These are phyloP conservation scores for Penicillium sp. DNA, from an alignment of 2,329 filamentous ascomycete genomes.

Conservation along the genomic window DNA sequence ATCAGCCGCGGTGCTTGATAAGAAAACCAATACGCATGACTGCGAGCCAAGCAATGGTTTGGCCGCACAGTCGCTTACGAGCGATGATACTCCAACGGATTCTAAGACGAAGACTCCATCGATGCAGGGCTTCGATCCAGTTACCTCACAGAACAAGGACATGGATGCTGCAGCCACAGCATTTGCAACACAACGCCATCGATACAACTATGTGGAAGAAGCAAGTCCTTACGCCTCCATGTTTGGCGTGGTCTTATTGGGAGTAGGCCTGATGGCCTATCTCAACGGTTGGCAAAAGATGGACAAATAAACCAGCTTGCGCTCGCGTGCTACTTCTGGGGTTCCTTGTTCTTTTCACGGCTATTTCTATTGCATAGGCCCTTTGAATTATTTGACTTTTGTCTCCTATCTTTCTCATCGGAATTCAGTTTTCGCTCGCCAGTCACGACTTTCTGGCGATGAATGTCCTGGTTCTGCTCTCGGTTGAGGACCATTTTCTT, in stretches of 20 bases:
- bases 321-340: conserved; percentile 17
- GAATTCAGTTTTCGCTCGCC: conserved; percentile 21
- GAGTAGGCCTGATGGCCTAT: conserved; percentile 82
- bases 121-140: conserved; percentile 46
- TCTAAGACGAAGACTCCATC: conserved; percentile 16
- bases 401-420: conserved; percentile 21
- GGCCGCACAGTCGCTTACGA: conserved; percentile 1
- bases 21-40: conserved; percentile 17
- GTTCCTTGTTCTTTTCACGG: conserved; percentile 19
- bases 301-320: conserved; percentile 42
- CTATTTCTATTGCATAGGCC: conserved; percentile 20
- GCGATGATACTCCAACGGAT: conserved; percentile 10
- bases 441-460: conserved; percentile 28
- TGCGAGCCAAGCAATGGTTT: conserved; percentile 12
- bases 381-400: conserved; percentile 22
- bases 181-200: conserved; percentile 41
- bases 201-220: conserved; percentile 48
- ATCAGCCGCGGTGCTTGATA: conserved; percentile 41
- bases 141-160: conserved; percentile 48
- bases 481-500: conserved; percentile 14
- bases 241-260: conserved; percentile 76
- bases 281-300: conserved; percentile 75
- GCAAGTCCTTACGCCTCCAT: conserved; percentile 76
- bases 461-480: conserved; percentile 18
- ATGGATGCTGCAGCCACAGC: conserved; percentile 44